These are phyloP conservation scores for Clitopilus passeckerianus DNA, from an alignment of 768 basidiomycete genomes.

Conservation along the genomic window DNA sequence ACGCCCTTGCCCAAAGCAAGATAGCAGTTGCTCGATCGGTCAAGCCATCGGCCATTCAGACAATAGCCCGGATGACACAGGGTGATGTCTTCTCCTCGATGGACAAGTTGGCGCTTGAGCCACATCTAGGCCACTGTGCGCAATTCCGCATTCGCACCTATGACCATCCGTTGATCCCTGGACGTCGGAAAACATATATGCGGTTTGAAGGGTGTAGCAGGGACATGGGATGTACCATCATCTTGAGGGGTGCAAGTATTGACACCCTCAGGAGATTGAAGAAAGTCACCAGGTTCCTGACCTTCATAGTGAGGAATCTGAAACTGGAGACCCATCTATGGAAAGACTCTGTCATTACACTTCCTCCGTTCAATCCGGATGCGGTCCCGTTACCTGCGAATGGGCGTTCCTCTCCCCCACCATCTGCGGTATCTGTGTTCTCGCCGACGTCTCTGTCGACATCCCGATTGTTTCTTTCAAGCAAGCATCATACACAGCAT, in stretches of 20 bases:
- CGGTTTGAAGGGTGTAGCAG: constrained; percentile 94
- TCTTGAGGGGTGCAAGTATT: constrained; percentile 83
- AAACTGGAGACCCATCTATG: constrained; percentile 93
- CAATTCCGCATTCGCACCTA: constrained; percentile 89
- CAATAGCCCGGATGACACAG: constrained; percentile 91
- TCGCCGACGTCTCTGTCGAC: constrained; percentile 23
- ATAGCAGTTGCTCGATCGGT: constrained; percentile 90
- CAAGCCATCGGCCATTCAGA: constrained; percentile 81
- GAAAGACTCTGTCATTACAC: constrained; percentile 81
- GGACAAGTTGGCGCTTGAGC: constrained; percentile 88
- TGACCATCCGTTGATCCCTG: constrained; percentile 93
- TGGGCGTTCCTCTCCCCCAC: constrained; percentile 14
- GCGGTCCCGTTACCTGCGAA: constrained; percentile 50
- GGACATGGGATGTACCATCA: constrained; percentile 92
- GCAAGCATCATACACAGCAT: constrained; percentile 1
- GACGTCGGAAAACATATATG: constrained; percentile 93
- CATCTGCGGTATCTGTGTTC: constrained; percentile 17
- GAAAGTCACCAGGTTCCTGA: constrained; percentile 87
- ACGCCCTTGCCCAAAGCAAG: constrained; percentile 76
- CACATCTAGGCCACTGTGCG: constrained; percentile 83
- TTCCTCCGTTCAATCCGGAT: constrained; percentile 61
- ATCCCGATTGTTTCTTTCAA: constrained; percentile 24
- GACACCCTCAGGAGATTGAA: constrained; percentile 83
- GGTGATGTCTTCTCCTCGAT: constrained; percentile 94
- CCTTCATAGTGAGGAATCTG: constrained; percentile 88